Evolutionary conservation across 768 basidiomycete species (phyloP).

Genomic region (Coprinellus micaceus): DNA sequence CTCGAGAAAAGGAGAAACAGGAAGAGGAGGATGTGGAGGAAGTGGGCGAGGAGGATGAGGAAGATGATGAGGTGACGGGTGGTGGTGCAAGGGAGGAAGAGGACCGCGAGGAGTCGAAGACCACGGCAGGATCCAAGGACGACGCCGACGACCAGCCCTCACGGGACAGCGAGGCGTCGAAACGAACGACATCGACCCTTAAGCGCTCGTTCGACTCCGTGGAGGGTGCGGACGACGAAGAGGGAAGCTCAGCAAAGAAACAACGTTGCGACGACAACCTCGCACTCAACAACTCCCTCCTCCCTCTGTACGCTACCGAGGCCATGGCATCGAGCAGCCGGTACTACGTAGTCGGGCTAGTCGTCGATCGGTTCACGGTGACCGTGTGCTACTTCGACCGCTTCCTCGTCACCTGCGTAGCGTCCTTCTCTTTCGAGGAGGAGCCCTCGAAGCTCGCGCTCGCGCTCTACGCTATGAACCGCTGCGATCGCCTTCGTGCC

Average conservation of each 20-base stretch:
- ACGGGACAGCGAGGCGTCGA: too few species aligned
- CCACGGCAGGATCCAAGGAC: too few species aligned
- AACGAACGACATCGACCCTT: too few species aligned
- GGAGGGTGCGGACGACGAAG: too few species aligned
- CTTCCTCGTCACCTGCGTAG: constrained; percentile 15
- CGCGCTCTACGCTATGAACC: constrained; percentile 15
- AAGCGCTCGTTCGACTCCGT: too few species aligned
- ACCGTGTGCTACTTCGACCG: constrained; percentile 27
- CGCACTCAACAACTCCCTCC: background rate
- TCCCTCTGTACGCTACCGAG: constrained; percentile 9
- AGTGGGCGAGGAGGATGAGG: background rate
- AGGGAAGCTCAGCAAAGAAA: too few species aligned
- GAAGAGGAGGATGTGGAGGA: background rate
- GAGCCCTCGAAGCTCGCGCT: constrained; percentile 17
- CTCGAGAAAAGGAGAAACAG: background rate
- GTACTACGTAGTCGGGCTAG: constrained; percentile 18
- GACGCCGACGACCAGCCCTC: too few species aligned
- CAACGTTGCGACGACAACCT: too few species aligned
- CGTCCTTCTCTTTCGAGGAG: constrained; percentile 17
- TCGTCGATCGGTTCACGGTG: constrained; percentile 16
- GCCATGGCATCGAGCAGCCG: constrained; percentile 15
- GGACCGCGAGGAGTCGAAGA: background rate
- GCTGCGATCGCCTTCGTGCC: constrained; percentile 4
- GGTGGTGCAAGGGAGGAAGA: background rate
- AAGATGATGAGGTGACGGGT: background rate